A percentile compares a stretch with the other conserved stretches of the same genome.
Conservation (phyloP, 2,329 filamentous ascomycete genomes). For the Didymella glomerata region DNA sequence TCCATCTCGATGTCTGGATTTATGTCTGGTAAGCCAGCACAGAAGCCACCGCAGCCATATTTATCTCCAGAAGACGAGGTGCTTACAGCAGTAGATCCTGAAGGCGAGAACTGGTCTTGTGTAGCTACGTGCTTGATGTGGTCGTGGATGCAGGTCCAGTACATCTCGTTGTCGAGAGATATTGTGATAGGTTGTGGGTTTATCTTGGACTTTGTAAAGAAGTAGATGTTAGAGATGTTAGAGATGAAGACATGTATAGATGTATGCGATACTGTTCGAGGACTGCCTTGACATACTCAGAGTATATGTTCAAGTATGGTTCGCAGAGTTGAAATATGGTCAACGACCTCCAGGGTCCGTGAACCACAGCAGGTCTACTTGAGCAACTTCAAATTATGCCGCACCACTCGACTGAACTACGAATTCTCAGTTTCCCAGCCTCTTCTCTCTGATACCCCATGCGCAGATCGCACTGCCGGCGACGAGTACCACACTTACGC, state of each 20-base stretch:
- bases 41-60: not conserved
- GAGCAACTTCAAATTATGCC: not conserved
- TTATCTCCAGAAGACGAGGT: not conserved
- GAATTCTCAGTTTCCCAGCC: conserved; percentile 29
- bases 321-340: not conserved
- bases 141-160: not conserved
- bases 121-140: not conserved
- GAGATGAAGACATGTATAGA: not conserved
- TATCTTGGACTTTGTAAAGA: not conserved
- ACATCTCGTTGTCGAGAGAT: not conserved
- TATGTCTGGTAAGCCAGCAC: not conserved
- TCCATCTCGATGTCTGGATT: not conserved
- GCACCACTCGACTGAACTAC: not conserved
- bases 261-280: not conserved
- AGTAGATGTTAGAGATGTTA: too few relatives aligned
- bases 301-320: not conserved
- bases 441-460: conserved; percentile 58
- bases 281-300: not conserved
- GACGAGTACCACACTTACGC: conserved; percentile 60
- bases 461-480: conserved; percentile 57
- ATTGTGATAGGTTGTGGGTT: not conserved
- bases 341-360: not conserved
- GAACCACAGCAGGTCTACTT: not conserved
- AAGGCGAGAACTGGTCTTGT: not conserved
- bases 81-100: not conserved